Evolutionary conservation across 2,329 filamentous ascomycete species (phyloP).

Genomic region (Claviceps spartinae): DNA sequence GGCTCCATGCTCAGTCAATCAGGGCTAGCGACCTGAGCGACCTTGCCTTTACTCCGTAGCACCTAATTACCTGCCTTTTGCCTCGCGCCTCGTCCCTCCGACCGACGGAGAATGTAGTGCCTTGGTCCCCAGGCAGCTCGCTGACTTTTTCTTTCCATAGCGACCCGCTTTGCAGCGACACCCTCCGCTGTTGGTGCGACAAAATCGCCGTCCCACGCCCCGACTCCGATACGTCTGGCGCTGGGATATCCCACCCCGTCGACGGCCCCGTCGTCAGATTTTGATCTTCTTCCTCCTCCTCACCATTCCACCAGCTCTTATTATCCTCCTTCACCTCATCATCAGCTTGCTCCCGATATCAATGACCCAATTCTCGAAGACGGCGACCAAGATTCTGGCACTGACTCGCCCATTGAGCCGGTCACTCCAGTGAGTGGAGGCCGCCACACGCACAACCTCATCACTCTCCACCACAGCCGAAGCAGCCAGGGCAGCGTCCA

Average conservation of each 20-base stretch:
- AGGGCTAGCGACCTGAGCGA: background rate
- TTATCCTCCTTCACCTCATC: conserved; percentile 25
- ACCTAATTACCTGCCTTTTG: background rate
- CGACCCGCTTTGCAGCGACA: conserved; percentile 4
- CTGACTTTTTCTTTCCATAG: conserved; percentile 6
- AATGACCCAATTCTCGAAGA: conserved; percentile 39
- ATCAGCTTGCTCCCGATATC: conserved; percentile 35
- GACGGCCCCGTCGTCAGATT: conserved; percentile 2
- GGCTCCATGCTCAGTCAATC: background rate
- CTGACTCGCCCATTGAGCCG: conserved; percentile 45
- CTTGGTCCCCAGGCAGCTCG: background rate
- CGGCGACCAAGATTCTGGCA: conserved; percentile 43
- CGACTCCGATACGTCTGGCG: conserved; percentile 4
- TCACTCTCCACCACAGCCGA: conserved; percentile 24
- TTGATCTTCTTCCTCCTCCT: background rate
- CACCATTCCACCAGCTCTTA: conserved; percentile 15
- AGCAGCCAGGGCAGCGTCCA: background rate
- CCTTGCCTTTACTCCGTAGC: too few species aligned
- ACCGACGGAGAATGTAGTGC: background rate
- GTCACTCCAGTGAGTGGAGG: conserved; percentile 47
- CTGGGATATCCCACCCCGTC: conserved; percentile 3
- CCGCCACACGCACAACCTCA: conserved; percentile 41
- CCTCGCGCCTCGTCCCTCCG: background rate
- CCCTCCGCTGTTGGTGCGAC: conserved; percentile 1
- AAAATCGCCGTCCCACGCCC: conserved; percentile 2